Evolutionary conservation across 441 rosid species (phyloP), one percentile per base, ranked within the genome.

Genomic region (Populus tomentosa): DNA sequence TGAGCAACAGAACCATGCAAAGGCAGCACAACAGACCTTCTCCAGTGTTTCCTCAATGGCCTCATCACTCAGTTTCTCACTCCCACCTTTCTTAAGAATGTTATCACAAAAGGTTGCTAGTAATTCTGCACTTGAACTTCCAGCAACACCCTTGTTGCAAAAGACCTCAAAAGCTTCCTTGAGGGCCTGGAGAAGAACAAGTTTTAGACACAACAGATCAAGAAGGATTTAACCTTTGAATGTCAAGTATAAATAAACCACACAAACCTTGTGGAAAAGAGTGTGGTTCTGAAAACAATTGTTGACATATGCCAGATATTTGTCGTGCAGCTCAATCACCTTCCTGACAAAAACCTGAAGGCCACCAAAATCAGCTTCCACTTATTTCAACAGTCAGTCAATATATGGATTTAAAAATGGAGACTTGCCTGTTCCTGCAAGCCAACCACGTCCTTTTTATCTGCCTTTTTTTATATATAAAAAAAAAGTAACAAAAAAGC

Each of bases 141-240:
- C 99, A 79, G 92, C 87, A 1, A 95, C 97, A 33, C 88, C 89
- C 87, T 95, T 95, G 83, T 92, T 94, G 88, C 98, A 94, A 78
- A 94, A 91, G 28, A 91, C 86, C 90, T 96, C 98, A 82, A 97
- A 93, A 78, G 99, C 99, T 79, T 93, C 99, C 85, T 94, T 97
- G 81, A 94, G 84, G 35, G 98, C 98, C 99, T 96, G 68, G 26
- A 73, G 67, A 74, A 77, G 18, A 74, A 72, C 61, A 74, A 67
- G 23, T 26, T 66, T 75, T 84, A 65, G 36, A 84, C 42, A 65
- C 67, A n/a, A 11, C 13, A n/a, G 71, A 30, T 66, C 38, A 28
- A 5, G 13, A 80, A 40, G 53, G 56, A 35, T 16, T 6, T 65
- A 69, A 53, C 32, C 61, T 64, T 59, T 38, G 26, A 69, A 71